phyloP scores from a whole-genome alignment of 495 filamentous ascomycete species.

The Aspergillus sparsus region DNA sequence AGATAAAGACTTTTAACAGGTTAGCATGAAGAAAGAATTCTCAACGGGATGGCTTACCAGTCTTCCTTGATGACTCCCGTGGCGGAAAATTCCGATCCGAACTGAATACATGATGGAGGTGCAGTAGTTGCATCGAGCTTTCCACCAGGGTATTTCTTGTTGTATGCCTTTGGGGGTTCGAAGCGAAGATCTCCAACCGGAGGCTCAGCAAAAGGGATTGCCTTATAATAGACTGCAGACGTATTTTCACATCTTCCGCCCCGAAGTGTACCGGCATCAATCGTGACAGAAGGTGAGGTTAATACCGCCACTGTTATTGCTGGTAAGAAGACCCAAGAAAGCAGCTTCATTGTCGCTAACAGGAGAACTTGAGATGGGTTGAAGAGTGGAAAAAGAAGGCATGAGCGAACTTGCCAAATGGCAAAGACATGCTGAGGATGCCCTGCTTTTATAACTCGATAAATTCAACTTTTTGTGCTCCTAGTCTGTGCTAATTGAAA shows the following conservation, averaged over 20 bases:
- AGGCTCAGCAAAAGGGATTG: constrained; percentile 37
- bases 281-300: background rate
- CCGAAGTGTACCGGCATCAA: constrained; percentile 1
- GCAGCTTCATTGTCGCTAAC: background rate
- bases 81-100: constrained; percentile 25
- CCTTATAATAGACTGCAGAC: constrained; percentile 14
- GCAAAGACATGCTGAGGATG: no score
- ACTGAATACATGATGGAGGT: constrained; percentile 35
- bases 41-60: constrained; percentile 23
- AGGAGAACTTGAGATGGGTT: no score
- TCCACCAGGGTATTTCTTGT: constrained; percentile 16
- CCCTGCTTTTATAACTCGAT: no score
- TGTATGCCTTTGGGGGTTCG: constrained; percentile 22
- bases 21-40: background rate
- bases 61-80: constrained; percentile 30
- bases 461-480: no score
- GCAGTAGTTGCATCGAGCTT: constrained; percentile 20
- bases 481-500: no score
- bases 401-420: no score
- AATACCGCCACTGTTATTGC: background rate
- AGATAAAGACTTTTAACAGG: constrained; percentile 23
- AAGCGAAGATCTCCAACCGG: constrained; percentile 28
- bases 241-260: constrained; percentile 7
- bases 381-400: no score
- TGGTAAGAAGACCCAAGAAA: background rate